Conservation (phyloP, 192 early-diverging fungal genomes). For the Coemansia sp. region DNA sequence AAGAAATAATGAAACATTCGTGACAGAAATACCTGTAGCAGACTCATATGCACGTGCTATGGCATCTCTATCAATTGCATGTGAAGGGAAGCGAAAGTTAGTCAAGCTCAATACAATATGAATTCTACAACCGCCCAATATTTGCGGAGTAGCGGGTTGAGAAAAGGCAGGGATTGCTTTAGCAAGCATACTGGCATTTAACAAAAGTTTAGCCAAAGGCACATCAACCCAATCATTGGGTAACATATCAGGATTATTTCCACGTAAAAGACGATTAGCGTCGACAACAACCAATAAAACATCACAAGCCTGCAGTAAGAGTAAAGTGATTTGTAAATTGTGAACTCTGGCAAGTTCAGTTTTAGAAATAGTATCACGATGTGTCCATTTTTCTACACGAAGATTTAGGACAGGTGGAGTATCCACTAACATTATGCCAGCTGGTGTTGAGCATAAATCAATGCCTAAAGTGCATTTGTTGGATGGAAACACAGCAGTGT, state of each 20-base stretch:
- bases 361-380: not conserved
- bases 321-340: conserved; percentile 29
- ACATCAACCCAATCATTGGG: conserved; percentile 9
- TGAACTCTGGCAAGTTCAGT: conserved; percentile 12
- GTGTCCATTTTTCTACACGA: conserved; percentile 5
- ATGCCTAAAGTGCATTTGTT: conserved; percentile 3
- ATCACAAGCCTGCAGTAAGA: conserved; percentile 37
- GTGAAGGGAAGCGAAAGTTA: not conserved
- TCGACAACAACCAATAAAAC: conserved; percentile 21
- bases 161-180: conserved; percentile 14
- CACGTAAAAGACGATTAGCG: not conserved
- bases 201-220: conserved; percentile 18
- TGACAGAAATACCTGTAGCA: conserved; percentile 20
- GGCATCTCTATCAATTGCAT: not conserved
- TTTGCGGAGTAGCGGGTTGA: not conserved
- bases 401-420: conserved; percentile 26
- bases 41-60: conserved; percentile 19
- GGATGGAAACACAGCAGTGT: conserved; percentile 7
- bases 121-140: conserved; percentile 9
- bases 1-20: conserved; percentile 19
- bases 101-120: conserved; percentile 21
- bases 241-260: not conserved
- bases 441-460: conserved; percentile 17
- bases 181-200: conserved; percentile 9
- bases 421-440: conserved; percentile 21